Conservation (phyloP, 73 alveolate species). For the Paramecium caudatum region DNA sequence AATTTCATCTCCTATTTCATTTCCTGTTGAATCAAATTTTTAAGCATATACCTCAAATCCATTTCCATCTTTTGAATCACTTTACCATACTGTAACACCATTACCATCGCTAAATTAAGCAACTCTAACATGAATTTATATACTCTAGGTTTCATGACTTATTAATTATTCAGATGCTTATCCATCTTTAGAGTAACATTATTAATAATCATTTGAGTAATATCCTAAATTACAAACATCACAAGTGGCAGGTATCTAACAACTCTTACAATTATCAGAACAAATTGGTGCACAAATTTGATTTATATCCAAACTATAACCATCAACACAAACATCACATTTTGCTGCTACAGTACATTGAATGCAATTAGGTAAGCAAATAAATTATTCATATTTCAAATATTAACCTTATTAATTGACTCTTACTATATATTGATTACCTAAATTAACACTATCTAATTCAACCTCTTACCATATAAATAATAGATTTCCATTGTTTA, state of each 20-base stretch:
- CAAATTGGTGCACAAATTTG: not conserved
- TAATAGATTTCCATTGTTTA: not conserved
- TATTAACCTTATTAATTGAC: not conserved
- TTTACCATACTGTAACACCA: constrained; percentile 16
- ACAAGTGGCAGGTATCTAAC: not conserved
- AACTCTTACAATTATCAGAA: not conserved
- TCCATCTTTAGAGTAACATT: not conserved
- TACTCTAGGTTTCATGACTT: not conserved
- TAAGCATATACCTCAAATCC: constrained; percentile 41
- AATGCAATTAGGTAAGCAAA: not conserved
- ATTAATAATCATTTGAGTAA: not conserved
- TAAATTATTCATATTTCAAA: not conserved
- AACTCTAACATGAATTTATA: not conserved
- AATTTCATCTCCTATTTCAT: not conserved
- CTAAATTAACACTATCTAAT: not conserved
- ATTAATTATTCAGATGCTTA: not conserved
- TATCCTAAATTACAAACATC: not conserved
- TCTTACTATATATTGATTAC: not conserved
- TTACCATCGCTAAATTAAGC: not conserved
- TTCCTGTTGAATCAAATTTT: not conserved
- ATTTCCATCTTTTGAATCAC: constrained; percentile 8
- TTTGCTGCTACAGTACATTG: not conserved
- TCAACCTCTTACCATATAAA: not conserved
- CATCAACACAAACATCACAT: not conserved
- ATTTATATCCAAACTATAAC: not conserved